Evolutionary conservation across 2,329 filamentous ascomycete species (phyloP).

Genomic region (Gremmenia infestans): DNA sequence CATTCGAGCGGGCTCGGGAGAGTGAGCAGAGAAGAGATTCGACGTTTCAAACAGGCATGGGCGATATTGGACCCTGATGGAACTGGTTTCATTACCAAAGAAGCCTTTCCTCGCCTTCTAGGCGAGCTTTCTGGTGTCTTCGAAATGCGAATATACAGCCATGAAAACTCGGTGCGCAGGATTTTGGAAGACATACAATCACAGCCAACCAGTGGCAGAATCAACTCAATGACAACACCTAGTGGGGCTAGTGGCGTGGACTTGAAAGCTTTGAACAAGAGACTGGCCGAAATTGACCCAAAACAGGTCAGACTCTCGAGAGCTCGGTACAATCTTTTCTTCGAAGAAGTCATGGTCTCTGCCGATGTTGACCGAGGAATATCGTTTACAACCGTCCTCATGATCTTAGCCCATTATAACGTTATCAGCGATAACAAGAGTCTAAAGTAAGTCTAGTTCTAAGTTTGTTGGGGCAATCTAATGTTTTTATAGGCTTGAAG

Average conservation of each 20-base stretch:
- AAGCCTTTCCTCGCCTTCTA: conserved; percentile 80
- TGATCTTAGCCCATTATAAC: conserved; percentile 97
- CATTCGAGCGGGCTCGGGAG: conserved; percentile 87
- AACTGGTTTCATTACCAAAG: conserved; percentile 84
- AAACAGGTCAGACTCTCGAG: conserved; percentile 69
- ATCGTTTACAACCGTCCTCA: conserved; percentile 83
- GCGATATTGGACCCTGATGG: conserved; percentile 90
- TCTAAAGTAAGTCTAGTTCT: conserved; percentile 54
- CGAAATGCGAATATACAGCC: conserved; percentile 93
- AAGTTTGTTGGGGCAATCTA: conserved; percentile 26
- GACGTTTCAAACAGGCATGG: conserved; percentile 98
- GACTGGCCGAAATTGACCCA: conserved; percentile 70
- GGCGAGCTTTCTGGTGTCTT: conserved; percentile 93
- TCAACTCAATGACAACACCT: conserved; percentile 47
- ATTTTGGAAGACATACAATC: conserved; percentile 78
- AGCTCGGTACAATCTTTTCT: conserved; percentile 86
- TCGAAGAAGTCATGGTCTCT: conserved; percentile 91
- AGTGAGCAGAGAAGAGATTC: conserved; percentile 88
- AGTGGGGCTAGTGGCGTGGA: conserved; percentile 58
- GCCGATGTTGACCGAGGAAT: conserved; percentile 87
- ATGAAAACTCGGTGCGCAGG: conserved; percentile 78
- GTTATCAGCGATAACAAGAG: conserved; percentile 98
- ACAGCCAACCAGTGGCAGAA: conserved; percentile 34
- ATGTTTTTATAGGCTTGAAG: conserved; percentile 62
- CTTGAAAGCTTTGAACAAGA: conserved; percentile 66